Evolutionary conservation across 306 rosid species (phyloP).

Genomic region (Castanospermum australe): DNA sequence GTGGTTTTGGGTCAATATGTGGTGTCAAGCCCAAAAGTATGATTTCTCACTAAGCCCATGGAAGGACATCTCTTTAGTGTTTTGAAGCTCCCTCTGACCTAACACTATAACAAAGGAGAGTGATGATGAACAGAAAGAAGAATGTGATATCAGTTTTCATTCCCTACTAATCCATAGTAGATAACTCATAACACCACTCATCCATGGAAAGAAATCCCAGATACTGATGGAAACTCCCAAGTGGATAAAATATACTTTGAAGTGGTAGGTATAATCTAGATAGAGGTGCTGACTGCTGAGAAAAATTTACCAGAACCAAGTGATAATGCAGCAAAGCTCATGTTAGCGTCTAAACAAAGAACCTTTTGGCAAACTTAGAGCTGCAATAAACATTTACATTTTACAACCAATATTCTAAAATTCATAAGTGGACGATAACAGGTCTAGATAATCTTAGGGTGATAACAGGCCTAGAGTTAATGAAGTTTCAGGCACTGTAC

Average conservation of each 20-base stretch:
- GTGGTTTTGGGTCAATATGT: too few relatives aligned
- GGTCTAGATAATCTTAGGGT: not conserved
- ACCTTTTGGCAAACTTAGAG: conserved; percentile 20
- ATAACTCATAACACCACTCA: not conserved
- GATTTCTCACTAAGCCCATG: too few relatives aligned
- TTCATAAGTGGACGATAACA: not conserved
- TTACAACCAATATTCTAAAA: not conserved
- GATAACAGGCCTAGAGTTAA: not conserved
- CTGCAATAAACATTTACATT: conserved; percentile 28
- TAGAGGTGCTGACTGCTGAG: not conserved
- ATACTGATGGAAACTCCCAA: not conserved
- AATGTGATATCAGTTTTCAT: not conserved
- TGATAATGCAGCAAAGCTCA: conserved; percentile 61
- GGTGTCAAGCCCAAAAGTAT: too few relatives aligned
- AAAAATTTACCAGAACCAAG: conserved; percentile 56
- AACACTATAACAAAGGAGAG: not conserved
- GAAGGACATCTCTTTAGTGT: too few relatives aligned
- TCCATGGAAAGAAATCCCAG: not conserved
- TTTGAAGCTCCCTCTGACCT: too few relatives aligned
- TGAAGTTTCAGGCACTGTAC: not conserved
- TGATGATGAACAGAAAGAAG: not conserved
- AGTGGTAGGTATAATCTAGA: not conserved
- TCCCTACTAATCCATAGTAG: not conserved
- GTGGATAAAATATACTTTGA: not conserved
- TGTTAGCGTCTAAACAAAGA: conserved; percentile 41